Percentiles rank a stretch among this genome's conserved stretches.
phyloP scores from a whole-genome alignment of 306 rosid species.

The Casuarina cunninghamiana region DNA sequence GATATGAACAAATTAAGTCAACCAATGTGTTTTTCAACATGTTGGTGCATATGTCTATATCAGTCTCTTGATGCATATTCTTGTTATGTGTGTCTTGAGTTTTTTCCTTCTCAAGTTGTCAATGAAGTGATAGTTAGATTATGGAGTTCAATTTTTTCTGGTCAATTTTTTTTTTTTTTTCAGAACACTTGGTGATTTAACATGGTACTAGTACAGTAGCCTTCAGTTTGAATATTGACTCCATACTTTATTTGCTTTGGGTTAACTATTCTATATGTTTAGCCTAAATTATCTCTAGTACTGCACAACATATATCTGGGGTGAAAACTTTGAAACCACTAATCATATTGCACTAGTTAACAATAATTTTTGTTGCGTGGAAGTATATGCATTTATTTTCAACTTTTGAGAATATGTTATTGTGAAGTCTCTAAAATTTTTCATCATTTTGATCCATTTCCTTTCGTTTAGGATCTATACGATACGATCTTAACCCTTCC shows the following conservation, averaged over 20 bases:
- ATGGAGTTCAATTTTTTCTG: too few relatives aligned
- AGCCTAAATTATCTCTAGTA: too few relatives aligned
- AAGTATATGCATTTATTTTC: neutral
- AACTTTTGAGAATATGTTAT: neutral
- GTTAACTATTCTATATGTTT: too few relatives aligned
- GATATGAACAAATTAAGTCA: neutral
- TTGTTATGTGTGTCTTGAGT: neutral
- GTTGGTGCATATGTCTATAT: neutral
- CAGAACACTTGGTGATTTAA: too few relatives aligned
- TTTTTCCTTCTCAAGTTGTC: neutral
- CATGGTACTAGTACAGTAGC: too few relatives aligned
- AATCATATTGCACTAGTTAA: neutral
- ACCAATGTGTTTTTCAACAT: neutral
- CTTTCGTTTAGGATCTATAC: conserved; percentile 58
- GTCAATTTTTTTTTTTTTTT: too few relatives aligned
- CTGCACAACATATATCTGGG: neutral
- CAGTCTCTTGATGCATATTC: neutral
- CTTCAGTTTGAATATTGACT: too few relatives aligned
- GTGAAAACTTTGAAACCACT: neutral
- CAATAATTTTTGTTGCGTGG: neutral
- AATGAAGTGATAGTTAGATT: neutral
- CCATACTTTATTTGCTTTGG: too few relatives aligned
- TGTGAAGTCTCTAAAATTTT: neutral
- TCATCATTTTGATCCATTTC: conserved; percentile 12
- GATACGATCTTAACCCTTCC: conserved; percentile 87